Percentiles rank a stretch among this genome's conserved stretches.
Conservation (phyloP, 805 yeast species). For the Candida insectalens region DNA sequence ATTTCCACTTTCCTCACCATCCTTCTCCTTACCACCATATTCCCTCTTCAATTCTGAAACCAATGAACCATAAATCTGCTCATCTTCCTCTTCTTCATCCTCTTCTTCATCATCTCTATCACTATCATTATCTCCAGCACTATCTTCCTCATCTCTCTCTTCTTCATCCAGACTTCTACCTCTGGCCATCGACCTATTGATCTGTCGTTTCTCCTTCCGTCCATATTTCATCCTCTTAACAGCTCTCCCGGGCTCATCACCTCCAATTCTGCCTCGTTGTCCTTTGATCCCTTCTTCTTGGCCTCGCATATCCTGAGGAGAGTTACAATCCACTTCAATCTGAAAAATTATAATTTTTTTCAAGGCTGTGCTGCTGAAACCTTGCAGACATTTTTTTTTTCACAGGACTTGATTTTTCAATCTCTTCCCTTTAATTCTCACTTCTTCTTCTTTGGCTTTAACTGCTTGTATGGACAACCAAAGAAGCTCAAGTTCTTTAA, state of each 20-base stretch:
- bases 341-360: no score
- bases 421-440: no score
- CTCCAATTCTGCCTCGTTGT: neutral
- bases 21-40: slow-evolving; percentile 4
- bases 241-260: neutral
- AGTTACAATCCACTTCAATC: no score
- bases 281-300: no score
- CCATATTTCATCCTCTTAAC: slow-evolving; percentile 14
- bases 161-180: slow-evolving; percentile 18
- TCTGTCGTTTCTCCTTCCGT: slow-evolving; percentile 10
- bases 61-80: neutral
- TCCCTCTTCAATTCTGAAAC: neutral
- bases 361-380: no score
- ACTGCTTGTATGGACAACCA: no score
- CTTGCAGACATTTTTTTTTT: no score
- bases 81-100: slow-evolving; percentile 9
- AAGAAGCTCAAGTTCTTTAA: no score
- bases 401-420: no score
- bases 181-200: slow-evolving; percentile 9
- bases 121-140: slow-evolving; percentile 10
- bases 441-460: no score
- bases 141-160: slow-evolving; percentile 10
- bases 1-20: slow-evolving; percentile 13
- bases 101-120: slow-evolving; percentile 3
- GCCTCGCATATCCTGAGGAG: no score